Conservation (phyloP, 148 eudicot genomes). For the Salicornia ramosissima region DNA sequence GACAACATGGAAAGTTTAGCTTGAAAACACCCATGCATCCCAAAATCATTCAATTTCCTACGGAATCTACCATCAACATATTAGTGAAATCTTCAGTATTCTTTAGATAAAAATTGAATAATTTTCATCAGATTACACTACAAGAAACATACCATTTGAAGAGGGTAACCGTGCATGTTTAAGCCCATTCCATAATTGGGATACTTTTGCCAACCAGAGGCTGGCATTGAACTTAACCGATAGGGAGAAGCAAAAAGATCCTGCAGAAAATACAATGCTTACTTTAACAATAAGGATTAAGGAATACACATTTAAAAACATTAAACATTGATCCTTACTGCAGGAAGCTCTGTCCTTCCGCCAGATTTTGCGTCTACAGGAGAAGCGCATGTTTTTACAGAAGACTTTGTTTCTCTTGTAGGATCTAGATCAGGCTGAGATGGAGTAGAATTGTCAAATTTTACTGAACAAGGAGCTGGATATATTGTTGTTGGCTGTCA, state of each 20-base stretch:
- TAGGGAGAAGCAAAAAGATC: slow-evolving; percentile 54
- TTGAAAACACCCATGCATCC: slow-evolving; percentile 3
- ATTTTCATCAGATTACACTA: neutral
- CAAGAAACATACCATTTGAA: slow-evolving; percentile 38
- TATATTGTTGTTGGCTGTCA: slow-evolving; percentile 29
- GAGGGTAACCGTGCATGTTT: slow-evolving; percentile 46
- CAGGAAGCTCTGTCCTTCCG: slow-evolving; percentile 60
- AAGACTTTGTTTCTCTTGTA: slow-evolving; percentile 20
- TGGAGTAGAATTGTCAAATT: slow-evolving; percentile 24
- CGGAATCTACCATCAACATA: neutral
- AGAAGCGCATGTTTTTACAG: slow-evolving; percentile 16
- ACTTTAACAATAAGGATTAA: neutral
- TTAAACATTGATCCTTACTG: slow-evolving; percentile 31
- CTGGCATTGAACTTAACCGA: slow-evolving; percentile 31
- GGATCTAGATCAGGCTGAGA: slow-evolving; percentile 25
- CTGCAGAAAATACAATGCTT: slow-evolving; percentile 31
- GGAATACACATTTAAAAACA: slow-evolving; percentile 8
- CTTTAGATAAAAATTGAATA: neutral
- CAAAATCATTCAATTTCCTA: neutral
- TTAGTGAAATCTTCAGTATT: neutral
- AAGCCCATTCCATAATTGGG: slow-evolving; percentile 47
- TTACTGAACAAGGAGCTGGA: slow-evolving; percentile 20
- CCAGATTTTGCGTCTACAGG: slow-evolving; percentile 26
- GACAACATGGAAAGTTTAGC: neutral
- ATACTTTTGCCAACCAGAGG: slow-evolving; percentile 43